Evolutionary conservation across 2,329 filamentous ascomycete species (phyloP), one percentile per base, ranked within the genome.

Genomic region (Colletotrichum spaethianum): DNA sequence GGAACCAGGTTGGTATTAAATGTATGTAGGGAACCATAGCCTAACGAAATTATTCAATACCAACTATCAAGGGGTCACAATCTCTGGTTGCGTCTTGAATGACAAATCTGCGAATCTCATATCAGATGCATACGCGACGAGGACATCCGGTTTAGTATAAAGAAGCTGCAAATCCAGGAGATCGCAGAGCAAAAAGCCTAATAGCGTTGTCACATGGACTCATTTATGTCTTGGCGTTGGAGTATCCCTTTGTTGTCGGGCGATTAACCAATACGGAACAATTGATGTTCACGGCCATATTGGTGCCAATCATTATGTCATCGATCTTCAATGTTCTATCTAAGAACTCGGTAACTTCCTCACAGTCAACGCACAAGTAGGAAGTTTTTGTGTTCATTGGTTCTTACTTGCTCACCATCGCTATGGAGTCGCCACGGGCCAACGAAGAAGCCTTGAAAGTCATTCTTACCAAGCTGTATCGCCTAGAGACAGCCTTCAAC

Each of bases 391-490:
- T 5, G 23, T 26, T 14, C 44, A n/a, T 23, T 14, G n/a, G 1
- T 3, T 48, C 23, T 11, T 14, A 26, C 23, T 8, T 40, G 3
- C 9, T 20, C 36, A 20, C 23, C n/a, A 59, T 55, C 38, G 50
- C 5, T 4, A 67, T 71, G 68, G 55, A 52, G 50, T 12, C 56
- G 40, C 68, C 60, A 14, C 48, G 40, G 18, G 50, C 53, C 40
- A 67, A 71, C n/a, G 56, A 71, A 52, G 68, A 71, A 33, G 38
- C 61, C 33, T 42, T 71, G 14, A 71, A 71, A 14, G 56, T 71
- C 4, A 71, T 71, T 48, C 48, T 71, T 3, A 71, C 68, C 12
- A 71, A 71, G 18, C 56, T 67, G 0, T 56, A 71, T 5, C 63
- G 68, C 14, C 48, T 71, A 5, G 63, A 67, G 42, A 67, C 40